phyloP scores from a whole-genome alignment of 257 asterid species.

The Solanum appendiculatum region DNA sequence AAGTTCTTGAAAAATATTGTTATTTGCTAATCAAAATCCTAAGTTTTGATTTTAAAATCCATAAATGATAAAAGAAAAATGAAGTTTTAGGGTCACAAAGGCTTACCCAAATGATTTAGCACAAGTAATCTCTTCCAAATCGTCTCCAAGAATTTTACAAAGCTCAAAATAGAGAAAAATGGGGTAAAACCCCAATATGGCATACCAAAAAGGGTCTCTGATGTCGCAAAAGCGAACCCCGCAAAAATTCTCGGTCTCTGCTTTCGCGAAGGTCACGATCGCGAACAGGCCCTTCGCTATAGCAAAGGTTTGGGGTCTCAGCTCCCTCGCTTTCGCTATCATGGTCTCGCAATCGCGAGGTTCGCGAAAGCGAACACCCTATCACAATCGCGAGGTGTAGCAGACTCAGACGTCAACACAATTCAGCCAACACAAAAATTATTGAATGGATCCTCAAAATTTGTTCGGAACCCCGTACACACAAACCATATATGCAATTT shows the following conservation, averaged over 20 bases:
- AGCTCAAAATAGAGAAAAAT: neutral
- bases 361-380: neutral
- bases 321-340: neutral
- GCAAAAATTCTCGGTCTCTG: neutral
- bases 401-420: neutral
- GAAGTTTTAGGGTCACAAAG: neutral
- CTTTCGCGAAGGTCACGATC: neutral
- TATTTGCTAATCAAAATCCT: neutral
- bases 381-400: neutral
- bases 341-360: neutral
- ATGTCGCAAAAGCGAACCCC: neutral
- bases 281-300: neutral
- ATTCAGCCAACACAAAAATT: neutral
- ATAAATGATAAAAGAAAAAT: neutral
- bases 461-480: accelerated
- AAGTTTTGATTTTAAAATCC: neutral
- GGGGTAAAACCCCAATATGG: neutral
- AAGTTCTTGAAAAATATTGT: neutral
- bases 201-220: neutral
- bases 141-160: neutral
- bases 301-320: neutral
- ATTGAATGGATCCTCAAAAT: neutral
- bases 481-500: neutral
- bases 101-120: neutral
- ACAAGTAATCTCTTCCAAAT: too few species aligned